Evolutionary conservation across 345 rosid species (phyloP).

Genomic region (Combretum micranthum): DNA sequence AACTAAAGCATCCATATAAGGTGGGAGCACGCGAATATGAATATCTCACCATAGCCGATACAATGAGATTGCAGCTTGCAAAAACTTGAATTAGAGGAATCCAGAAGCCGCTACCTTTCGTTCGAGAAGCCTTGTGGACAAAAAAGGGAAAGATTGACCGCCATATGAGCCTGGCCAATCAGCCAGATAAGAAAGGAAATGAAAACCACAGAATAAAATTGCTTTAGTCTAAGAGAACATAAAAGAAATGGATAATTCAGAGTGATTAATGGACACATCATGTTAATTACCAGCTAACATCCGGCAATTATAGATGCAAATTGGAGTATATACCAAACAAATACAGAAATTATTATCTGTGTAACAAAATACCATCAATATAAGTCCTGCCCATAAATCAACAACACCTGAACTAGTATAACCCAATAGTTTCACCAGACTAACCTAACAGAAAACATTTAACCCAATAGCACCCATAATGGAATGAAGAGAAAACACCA

Average conservation of each 20-base stretch:
- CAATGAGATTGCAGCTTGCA: slow-evolving; percentile 60
- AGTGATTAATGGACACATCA: no score
- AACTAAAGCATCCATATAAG: neutral
- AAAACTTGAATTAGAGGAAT: slow-evolving; percentile 74
- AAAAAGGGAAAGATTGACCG: slow-evolving; percentile 48
- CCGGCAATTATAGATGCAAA: neutral
- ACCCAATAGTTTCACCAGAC: no score
- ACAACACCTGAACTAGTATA: no score
- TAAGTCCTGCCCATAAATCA: no score
- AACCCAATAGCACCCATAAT: no score
- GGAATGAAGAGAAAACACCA: no score
- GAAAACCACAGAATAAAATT: neutral
- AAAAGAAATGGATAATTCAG: no score
- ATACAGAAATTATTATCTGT: no score
- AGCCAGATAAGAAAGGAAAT: neutral
- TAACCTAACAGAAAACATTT: no score
- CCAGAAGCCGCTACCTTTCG: slow-evolving; percentile 82
- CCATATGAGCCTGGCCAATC: slow-evolving; percentile 50
- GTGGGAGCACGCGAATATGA: slow-evolving; percentile 1
- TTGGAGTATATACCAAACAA: neutral
- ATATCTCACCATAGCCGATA: slow-evolving; percentile 50
- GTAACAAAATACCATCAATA: no score
- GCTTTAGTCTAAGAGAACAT: no score
- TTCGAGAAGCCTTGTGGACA: slow-evolving; percentile 61
- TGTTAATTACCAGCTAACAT: no score